Base-by-base conservation (phyloP, 371 early-diverging fungal genomes). In the Batrachochytrium dendrobatidis region DNA sequence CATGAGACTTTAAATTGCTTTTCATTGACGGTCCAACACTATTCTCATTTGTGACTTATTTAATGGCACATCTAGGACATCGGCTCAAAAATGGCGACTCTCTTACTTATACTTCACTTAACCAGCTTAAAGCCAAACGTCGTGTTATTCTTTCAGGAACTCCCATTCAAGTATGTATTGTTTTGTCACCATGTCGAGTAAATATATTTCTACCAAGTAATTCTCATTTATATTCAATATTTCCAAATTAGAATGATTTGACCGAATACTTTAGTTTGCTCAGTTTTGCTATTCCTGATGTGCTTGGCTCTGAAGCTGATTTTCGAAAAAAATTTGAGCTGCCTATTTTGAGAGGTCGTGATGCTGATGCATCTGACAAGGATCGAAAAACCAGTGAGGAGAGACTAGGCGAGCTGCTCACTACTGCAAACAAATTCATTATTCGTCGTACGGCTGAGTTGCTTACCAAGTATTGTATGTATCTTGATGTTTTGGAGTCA, bases 121-220 rank as follows among this genome's bases (percentile, higher is more conserved):
- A 92, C 60, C 78, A 74, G 32, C 70, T 95, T 56, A 84, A 88
- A 58, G 91, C 92, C 1, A 83, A 86, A 63, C 76, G 91, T 12
- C 80, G 95, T 53, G 91, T 96, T 5, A 93, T 95, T 64, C 71
- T 99, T 17, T 91, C 98, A 0, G 99, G 99, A 6, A 99, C 99
- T 5, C 99, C 99, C 0, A 94, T 99, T 50, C 99, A 97, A 67
- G 83, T 83, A 67, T 26, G 51, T 33, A 20, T 18, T 22, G 28
- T 26, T 6, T n/a, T n/a, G 57, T 32, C 25, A 26, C 35, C 55
- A 15, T 20, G 30, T 69, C 18, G 55, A 31, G 18, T n/a, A 53
- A 5, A 51, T 51, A 33, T 6, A 24, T 33, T 24, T 58, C 22
- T 15, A 29, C 22, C 34, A 2, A 64, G 20, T 25, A 64, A 17